A percentile compares a stretch with the other conserved stretches of the same genome.
Evolutionary conservation across 2,329 filamentous ascomycete genomes (phyloP).

Genomic region (Drechslerella coelobrocha): DNA sequence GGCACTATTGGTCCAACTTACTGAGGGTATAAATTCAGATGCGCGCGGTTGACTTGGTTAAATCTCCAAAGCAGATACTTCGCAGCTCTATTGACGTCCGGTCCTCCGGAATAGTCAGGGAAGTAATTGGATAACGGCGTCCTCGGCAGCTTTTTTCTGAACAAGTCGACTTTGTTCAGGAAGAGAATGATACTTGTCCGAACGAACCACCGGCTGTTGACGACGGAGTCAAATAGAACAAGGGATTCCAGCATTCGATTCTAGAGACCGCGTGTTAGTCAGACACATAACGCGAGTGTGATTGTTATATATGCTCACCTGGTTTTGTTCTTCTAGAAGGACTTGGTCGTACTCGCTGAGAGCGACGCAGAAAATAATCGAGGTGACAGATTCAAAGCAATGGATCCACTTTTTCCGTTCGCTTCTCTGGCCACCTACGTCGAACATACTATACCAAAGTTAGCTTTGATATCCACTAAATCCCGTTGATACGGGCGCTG

Average conservation of each 20-base stretch:
- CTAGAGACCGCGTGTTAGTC: slow-evolving; percentile 60
- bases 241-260: slow-evolving; percentile 99
- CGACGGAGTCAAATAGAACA: slow-evolving; percentile 94
- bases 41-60: slow-evolving; percentile 95
- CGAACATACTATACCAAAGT: slow-evolving; percentile 80
- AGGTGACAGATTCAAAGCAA: slow-evolving; percentile 99
- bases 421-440: slow-evolving; percentile 94
- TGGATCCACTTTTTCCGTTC: slow-evolving; percentile 99
- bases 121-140: slow-evolving; percentile 95
- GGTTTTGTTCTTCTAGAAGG: slow-evolving; percentile 92
- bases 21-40: slow-evolving; percentile 97
- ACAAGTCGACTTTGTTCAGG: slow-evolving; percentile 98
- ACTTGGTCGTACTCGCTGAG: slow-evolving; percentile 99
- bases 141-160: slow-evolving; percentile 88
- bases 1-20: slow-evolving; percentile 64
- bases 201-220: slow-evolving; percentile 99
- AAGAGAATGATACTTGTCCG: slow-evolving; percentile 98
- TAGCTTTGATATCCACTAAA: slow-evolving; percentile 52
- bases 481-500: not conserved
- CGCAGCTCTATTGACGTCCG: slow-evolving; percentile 96
- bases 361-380: slow-evolving; percentile 98
- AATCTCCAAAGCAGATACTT: slow-evolving; percentile 99
- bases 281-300: not conserved
- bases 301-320: slow-evolving; percentile 66
- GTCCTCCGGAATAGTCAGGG: slow-evolving; percentile 94